Conservation (phyloP, 2,329 filamentous ascomycete species). For the Paramyrothecium roridum region DNA sequence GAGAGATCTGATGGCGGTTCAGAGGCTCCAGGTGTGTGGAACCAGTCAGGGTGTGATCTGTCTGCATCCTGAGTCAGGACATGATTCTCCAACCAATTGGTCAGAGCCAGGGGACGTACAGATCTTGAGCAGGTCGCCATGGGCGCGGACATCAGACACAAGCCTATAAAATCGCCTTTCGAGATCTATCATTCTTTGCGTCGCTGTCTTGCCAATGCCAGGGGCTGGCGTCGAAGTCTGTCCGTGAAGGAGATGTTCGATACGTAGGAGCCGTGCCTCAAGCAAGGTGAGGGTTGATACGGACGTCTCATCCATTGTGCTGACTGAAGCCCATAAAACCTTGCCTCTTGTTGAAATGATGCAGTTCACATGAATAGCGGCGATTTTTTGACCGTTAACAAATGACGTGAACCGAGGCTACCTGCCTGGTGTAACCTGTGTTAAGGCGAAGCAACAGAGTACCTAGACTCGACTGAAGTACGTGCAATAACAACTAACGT, state of each 20-base stretch:
- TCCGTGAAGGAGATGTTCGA: constrained; percentile 58
- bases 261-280: constrained; percentile 54
- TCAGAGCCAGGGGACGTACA: constrained; percentile 37
- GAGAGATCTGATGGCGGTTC: constrained; percentile 50
- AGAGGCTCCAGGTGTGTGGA: constrained; percentile 42
- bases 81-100: neutral
- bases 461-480: too few relatives aligned
- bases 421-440: too few relatives aligned
- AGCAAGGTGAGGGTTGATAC: constrained; percentile 54
- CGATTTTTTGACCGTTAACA: neutral
- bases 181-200: constrained; percentile 44
- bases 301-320: constrained; percentile 47
- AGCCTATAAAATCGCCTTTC: constrained; percentile 52
- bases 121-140: constrained; percentile 57
- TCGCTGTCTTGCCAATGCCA: constrained; percentile 35
- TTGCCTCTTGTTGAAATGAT: too few relatives aligned
- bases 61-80: constrained; percentile 31
- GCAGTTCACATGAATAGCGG: too few relatives aligned
- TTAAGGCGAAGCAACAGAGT: too few relatives aligned
- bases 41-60: constrained; percentile 51
- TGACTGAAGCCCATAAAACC: constrained; percentile 19
- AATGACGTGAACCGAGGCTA: neutral
- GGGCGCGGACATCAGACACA: constrained; percentile 50
- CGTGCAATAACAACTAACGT: neutral
- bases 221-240: constrained; percentile 26